Percentiles rank a stretch among this genome's conserved stretches.
Evolutionary conservation across 2,329 filamentous ascomycete species (phyloP).

Genomic region (Talaromyces sp.): DNA sequence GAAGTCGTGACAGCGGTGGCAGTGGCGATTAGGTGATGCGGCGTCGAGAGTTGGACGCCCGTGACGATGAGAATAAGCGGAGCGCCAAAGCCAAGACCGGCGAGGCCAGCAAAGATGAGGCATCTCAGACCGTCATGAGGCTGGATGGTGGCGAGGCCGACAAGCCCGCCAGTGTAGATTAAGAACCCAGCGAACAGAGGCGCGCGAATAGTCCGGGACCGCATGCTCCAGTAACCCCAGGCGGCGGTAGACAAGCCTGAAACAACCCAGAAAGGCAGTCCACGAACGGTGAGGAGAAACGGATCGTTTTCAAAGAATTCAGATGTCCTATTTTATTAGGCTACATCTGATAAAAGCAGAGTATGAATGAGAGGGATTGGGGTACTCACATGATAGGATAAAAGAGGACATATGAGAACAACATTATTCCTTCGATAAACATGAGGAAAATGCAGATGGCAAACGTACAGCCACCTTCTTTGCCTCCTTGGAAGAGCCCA

Average conservation of each 20-base stretch:
- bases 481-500: slow-evolving; percentile 1
- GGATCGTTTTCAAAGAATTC: neutral
- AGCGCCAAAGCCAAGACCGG: neutral
- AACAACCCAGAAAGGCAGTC: slow-evolving; percentile 1
- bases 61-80: slow-evolving; percentile 3
- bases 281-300: neutral
- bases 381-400: slow-evolving; percentile 1
- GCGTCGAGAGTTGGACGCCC: slow-evolving; percentile 4
- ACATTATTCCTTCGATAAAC: slow-evolving; percentile 2
- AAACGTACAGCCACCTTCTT: neutral
- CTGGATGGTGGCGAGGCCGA: slow-evolving; percentile 4
- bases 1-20: neutral
- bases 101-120: slow-evolving; percentile 2
- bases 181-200: neutral
- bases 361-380: neutral
- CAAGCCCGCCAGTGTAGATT: neutral
- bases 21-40: neutral
- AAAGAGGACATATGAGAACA: slow-evolving; percentile 1
- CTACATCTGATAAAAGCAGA: neutral
- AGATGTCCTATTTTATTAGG: slow-evolving; percentile 3
- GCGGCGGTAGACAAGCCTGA: neutral
- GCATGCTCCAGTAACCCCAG: neutral
- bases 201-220: neutral
- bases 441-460: neutral
- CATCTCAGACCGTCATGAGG: neutral